Evolutionary conservation across 768 basidiomycete genomes (phyloP).

Genomic region (Omphalotus guepiniiformis): DNA sequence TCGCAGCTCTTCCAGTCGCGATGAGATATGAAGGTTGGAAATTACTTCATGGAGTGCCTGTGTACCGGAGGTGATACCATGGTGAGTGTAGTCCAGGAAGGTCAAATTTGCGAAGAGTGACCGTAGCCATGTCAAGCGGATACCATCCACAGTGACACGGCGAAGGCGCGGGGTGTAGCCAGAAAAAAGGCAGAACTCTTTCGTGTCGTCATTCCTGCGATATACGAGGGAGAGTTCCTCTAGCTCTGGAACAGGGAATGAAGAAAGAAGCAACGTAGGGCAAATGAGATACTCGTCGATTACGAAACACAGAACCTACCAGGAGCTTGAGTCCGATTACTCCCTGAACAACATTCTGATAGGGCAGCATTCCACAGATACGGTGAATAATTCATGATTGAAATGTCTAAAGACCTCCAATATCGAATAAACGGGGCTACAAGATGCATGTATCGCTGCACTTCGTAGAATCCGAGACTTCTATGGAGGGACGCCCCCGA

Average conservation of each 20-base stretch:
- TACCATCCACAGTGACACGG: constrained; percentile 56
- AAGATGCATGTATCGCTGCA: constrained; percentile 61
- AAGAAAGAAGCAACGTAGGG: too few species aligned
- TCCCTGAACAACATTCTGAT: constrained; percentile 44
- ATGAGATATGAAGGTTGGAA: constrained; percentile 52
- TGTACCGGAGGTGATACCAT: constrained; percentile 57
- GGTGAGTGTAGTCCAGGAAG: constrained; percentile 68
- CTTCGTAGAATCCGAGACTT: constrained; percentile 16
- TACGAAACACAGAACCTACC: background rate
- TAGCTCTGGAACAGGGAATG: constrained; percentile 22
- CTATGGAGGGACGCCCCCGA: constrained; percentile 22
- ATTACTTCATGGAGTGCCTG: constrained; percentile 56
- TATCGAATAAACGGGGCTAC: constrained; percentile 47
- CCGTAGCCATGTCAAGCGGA: constrained; percentile 59
- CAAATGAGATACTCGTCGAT: background rate
- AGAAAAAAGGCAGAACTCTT: constrained; percentile 61
- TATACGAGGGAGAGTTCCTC: constrained; percentile 56
- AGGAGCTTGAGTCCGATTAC: constrained; percentile 30
- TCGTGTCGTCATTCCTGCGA: constrained; percentile 64
- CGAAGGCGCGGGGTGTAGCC: constrained; percentile 55
- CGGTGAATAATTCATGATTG: constrained; percentile 51
- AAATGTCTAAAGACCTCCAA: constrained; percentile 61
- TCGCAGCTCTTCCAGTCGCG: constrained; percentile 47
- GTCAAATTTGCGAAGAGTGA: constrained; percentile 58
- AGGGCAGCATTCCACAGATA: constrained; percentile 68